phyloP scores from a whole-genome alignment of 2,329 filamentous ascomycete genomes.

The Colletotrichum sp. region DNA sequence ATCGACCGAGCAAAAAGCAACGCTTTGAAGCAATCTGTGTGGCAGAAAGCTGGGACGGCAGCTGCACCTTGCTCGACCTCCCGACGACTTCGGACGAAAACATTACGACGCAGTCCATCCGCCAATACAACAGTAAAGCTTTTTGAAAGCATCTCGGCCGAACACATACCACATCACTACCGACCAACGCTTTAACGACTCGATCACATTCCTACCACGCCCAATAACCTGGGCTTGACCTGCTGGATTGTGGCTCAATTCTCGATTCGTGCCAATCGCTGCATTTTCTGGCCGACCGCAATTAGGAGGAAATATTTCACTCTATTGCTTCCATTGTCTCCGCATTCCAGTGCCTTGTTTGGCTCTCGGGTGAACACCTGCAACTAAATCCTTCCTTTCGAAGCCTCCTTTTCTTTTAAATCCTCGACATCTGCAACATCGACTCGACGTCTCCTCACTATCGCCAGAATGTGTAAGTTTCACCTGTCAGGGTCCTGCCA shows the following conservation, averaged over 20 bases:
- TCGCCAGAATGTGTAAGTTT: slow-evolving; percentile 19
- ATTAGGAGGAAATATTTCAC: slow-evolving; percentile 6
- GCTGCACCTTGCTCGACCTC: slow-evolving; percentile 5
- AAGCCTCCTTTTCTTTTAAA: not conserved
- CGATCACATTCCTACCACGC: not conserved
- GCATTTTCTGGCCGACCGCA: not conserved
- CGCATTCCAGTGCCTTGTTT: slow-evolving; percentile 15
- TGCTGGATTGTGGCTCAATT: slow-evolving; percentile 13
- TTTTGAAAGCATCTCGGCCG: not conserved
- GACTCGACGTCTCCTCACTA: not conserved
- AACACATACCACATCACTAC: not conserved
- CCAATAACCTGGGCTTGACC: not conserved
- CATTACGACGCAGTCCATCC: not conserved
- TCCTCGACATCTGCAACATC: not conserved
- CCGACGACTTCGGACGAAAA: slow-evolving; percentile 10
- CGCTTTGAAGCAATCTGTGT: slow-evolving; percentile 1
- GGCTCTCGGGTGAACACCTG: not conserved
- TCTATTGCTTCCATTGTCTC: slow-evolving; percentile 2
- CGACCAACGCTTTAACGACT: not conserved
- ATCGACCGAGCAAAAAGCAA: not conserved
- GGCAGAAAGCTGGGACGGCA: slow-evolving; percentile 16
- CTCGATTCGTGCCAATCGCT: not conserved
- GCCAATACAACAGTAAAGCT: not conserved
- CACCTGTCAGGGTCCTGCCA: not conserved
- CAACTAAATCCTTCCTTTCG: not conserved